Evolutionary conservation across 2,329 filamentous ascomycete species (phyloP).

Genomic region (Fusarium duplospermum): DNA sequence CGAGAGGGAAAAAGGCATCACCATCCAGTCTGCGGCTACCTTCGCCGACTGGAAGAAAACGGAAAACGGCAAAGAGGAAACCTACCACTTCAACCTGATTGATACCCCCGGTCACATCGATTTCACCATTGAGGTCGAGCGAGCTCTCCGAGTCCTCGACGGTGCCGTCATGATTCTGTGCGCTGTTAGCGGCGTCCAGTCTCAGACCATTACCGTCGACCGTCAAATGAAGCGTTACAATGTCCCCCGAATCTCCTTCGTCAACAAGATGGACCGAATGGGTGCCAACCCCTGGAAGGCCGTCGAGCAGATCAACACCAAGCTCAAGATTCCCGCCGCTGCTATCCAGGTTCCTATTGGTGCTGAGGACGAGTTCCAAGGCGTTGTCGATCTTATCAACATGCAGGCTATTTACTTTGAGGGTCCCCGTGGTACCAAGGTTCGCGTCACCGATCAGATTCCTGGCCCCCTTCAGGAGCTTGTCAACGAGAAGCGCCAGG

Average conservation of each 20-base stretch:
- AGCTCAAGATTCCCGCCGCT: conserved; percentile 91
- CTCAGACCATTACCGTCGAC: conserved; percentile 97
- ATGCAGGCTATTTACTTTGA: conserved; percentile 97
- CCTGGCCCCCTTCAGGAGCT: conserved; percentile 82
- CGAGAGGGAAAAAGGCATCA: conserved; percentile 98
- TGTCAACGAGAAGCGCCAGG: conserved; percentile 83
- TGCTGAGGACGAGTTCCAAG: conserved; percentile 88
- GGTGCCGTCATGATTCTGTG: conserved; percentile 99
- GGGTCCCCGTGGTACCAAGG: conserved; percentile 80
- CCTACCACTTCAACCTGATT: conserved; percentile 98
- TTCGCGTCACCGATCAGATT: conserved; percentile 82
- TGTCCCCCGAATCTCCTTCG: conserved; percentile 92
- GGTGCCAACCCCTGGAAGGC: conserved; percentile 98
- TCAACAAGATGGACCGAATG: conserved; percentile 99
- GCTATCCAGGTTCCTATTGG: conserved; percentile 96
- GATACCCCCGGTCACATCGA: conserved; percentile 99
- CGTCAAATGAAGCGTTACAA: conserved; percentile 99
- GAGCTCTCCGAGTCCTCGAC: conserved; percentile 92
- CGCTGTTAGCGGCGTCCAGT: conserved; percentile 96
- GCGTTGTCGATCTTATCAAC: conserved; percentile 90
- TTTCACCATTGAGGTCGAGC: conserved; percentile 98
- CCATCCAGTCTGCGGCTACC: conserved; percentile 97
- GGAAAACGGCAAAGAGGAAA: conserved; percentile 84
- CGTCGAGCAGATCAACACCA: conserved; percentile 96
- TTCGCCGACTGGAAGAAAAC: conserved; percentile 97